phyloP scores from a whole-genome alignment of 306 rosid genomes.

The Rosa multiflora region DNA sequence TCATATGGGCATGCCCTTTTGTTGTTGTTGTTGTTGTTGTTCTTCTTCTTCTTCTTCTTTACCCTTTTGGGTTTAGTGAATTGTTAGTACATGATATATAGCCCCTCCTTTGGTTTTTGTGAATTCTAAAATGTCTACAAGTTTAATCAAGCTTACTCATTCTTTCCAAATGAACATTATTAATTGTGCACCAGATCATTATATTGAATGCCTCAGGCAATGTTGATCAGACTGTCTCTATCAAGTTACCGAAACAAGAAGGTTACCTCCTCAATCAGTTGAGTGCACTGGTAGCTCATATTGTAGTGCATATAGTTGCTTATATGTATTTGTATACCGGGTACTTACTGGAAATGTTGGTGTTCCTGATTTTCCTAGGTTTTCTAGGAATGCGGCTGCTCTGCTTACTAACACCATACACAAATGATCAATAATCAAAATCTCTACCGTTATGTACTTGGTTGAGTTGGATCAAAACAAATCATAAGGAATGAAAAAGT shows the following conservation, averaged over 20 bases:
- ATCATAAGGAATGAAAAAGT: no score
- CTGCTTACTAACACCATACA: not conserved
- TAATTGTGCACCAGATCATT: no score
- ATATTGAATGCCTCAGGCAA: not conserved
- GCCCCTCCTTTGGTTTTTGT: not conserved
- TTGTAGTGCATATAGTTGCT: no score
- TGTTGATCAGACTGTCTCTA: not conserved
- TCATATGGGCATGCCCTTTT: not conserved
- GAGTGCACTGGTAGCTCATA: no score
- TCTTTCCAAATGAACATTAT: not conserved
- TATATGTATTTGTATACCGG: not conserved
- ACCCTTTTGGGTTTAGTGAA: not conserved
- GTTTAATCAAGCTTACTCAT: not conserved
- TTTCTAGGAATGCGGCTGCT: not conserved
- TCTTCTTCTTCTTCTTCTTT: no score
- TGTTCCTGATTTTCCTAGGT: not conserved
- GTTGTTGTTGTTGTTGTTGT: no score
- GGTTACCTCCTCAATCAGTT: no score
- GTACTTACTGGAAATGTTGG: not conserved
- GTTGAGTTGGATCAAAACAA: no score
- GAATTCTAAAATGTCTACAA: not conserved
- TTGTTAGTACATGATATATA: not conserved
- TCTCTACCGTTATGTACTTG: no score
- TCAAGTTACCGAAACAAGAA: not conserved
- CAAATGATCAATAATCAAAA: no score